These are phyloP conservation scores for Staphylotrichum tortipilum DNA, from an alignment of 495 filamentous ascomycete species.

Conservation along the genomic window DNA sequence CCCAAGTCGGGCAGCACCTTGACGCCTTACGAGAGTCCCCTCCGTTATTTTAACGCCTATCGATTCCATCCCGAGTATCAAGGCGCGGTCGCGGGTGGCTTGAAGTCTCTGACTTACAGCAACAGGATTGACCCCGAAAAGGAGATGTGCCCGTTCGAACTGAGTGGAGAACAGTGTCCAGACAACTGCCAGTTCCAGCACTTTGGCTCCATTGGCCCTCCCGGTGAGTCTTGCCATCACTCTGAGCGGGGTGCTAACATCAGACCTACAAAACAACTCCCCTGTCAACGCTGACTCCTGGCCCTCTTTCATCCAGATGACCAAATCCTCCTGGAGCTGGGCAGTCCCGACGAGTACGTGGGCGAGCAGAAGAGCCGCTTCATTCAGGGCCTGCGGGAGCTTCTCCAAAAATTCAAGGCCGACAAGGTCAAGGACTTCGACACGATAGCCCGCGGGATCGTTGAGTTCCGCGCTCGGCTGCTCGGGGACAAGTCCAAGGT, in stretches of 20 bases:
- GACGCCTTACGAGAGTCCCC: conserved; percentile 71
- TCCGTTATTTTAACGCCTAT: conserved; percentile 76
- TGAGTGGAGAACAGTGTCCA: conserved; percentile 68
- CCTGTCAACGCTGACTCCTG: conserved; percentile 50
- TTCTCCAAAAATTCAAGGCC: conserved; percentile 66
- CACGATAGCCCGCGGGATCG: conserved; percentile 71
- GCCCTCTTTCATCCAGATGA: conserved; percentile 60
- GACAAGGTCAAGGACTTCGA: conserved; percentile 72
- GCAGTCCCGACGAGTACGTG: conserved; percentile 60
- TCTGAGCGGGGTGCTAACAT: conserved; percentile 24
- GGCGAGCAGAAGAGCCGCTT: conserved; percentile 64
- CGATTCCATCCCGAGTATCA: conserved; percentile 75
- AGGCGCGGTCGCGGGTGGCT: conserved; percentile 60
- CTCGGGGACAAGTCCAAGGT: conserved; percentile 45
- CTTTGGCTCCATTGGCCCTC: conserved; percentile 63
- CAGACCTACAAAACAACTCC: conserved; percentile 17
- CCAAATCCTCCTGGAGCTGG: conserved; percentile 75
- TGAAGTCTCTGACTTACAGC: conserved; percentile 87
- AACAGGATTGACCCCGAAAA: conserved; percentile 69
- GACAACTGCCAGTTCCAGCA: conserved; percentile 72
- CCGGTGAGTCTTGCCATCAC: conserved; percentile 59
- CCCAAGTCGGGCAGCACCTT: conserved; percentile 32
- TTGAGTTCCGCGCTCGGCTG: conserved; percentile 61
- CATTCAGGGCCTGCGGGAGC: conserved; percentile 61
- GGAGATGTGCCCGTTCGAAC: conserved; percentile 65